phyloP scores from a whole-genome alignment of 805 yeast species.

The Danielia reshetovae region DNA sequence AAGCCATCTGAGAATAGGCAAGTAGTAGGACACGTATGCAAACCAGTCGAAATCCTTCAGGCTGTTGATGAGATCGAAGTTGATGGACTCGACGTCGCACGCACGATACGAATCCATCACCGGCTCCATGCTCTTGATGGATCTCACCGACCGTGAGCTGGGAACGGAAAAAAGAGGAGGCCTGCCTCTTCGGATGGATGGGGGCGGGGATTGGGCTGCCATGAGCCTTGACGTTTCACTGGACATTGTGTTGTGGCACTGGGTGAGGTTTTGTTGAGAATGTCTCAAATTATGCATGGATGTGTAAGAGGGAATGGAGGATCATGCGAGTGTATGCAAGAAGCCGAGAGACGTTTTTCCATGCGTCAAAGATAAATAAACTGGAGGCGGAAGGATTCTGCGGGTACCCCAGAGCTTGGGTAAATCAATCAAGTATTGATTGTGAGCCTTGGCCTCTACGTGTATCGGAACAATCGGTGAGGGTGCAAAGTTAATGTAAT shows the following conservation, averaged over 20 bases:
- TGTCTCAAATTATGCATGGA: not conserved
- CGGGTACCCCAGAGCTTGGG: too few species aligned
- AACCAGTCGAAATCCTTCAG: slow-evolving; percentile 15
- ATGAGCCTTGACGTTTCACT: slow-evolving; percentile 8
- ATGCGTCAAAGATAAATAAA: too few species aligned
- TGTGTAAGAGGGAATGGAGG: not conserved
- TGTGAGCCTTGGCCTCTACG: too few species aligned
- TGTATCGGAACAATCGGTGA: too few species aligned
- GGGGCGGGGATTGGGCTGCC: not conserved
- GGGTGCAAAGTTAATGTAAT: too few species aligned
- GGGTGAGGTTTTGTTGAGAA: not conserved
- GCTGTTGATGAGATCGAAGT: slow-evolving; percentile 6
- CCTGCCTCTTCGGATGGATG: slow-evolving; percentile 6
- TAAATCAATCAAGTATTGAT: too few species aligned
- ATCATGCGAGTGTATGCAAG: not conserved
- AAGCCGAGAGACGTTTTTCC: not conserved
- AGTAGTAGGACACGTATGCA: slow-evolving; percentile 29
- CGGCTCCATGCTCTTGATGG: slow-evolving; percentile 10
- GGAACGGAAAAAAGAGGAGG: slow-evolving; percentile 29
- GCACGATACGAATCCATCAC: slow-evolving; percentile 15
- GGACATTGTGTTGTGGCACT: slow-evolving; percentile 1
- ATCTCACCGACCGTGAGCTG: slow-evolving; percentile 22
- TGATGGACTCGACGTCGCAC: slow-evolving; percentile 4
- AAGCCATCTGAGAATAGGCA: slow-evolving; percentile 30
- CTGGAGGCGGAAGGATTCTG: too few species aligned